Percentiles rank a stretch among this genome's conserved stretches.
Evolutionary conservation across 106 monocot species (phyloP).

Genomic region (Platanthera zijinensis): DNA sequence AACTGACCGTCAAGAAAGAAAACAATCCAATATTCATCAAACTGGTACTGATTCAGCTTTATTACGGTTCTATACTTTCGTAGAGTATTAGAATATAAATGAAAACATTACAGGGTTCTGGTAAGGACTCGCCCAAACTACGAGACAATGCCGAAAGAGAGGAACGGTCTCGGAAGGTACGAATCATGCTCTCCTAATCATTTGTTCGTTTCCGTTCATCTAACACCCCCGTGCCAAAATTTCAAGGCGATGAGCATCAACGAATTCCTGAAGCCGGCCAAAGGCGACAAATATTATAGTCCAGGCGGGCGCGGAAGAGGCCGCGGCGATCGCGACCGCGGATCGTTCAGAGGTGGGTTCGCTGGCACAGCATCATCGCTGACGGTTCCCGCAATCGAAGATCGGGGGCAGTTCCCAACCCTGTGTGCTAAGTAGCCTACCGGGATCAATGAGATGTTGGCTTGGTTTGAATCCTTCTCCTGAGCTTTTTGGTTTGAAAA

Average conservation of each 20-base stretch:
- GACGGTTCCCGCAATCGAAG: conserved; percentile 27
- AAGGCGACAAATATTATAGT: conserved; percentile 24
- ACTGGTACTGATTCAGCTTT: conserved; percentile 14
- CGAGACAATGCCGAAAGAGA: conserved; percentile 38
- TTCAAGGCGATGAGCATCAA: conserved; percentile 36
- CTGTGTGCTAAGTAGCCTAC: conserved; percentile 34
- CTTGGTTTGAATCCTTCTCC: neutral
- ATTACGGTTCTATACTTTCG: neutral
- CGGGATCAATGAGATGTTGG: neutral
- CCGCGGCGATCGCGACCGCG: conserved; percentile 24
- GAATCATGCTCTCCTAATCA: neutral
- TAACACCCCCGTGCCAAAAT: neutral
- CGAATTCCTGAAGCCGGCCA: conserved; percentile 47
- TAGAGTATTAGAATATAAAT: neutral
- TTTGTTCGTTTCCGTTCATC: neutral
- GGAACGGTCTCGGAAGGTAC: conserved; percentile 42
- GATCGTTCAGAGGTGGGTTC: conserved; percentile 14
- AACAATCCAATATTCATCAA: conserved; percentile 33
- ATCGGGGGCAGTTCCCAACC: conserved; percentile 37
- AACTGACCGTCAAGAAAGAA: conserved; percentile 29
- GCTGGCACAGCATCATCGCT: neutral
- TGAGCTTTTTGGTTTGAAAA: neutral
- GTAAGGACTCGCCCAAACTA: conserved; percentile 24
- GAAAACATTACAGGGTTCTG: conserved; percentile 25
- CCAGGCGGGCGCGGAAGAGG: conserved; percentile 33